Conservation (phyloP, 306 rosid species). For the Sophora flavescens region DNA sequence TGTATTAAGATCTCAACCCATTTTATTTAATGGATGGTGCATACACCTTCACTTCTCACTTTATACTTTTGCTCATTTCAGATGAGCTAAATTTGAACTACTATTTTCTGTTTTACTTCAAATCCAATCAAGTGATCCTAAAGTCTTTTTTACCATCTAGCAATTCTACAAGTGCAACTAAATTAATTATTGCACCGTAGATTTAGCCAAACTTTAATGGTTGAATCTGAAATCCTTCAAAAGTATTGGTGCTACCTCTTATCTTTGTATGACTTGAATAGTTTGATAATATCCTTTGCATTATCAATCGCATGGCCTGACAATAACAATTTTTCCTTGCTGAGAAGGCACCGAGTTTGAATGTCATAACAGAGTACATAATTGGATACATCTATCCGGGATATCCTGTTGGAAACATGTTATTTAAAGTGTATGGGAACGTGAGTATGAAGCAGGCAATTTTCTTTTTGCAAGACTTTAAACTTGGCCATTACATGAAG, state of each 20-base stretch:
- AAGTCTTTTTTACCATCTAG: background rate
- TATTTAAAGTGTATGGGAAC: slow-evolving; percentile 81
- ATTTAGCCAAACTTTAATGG: background rate
- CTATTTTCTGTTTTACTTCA: background rate
- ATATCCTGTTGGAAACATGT: slow-evolving; percentile 81
- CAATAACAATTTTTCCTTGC: background rate
- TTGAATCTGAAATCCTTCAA: slow-evolving; percentile 4
- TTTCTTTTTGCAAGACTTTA: slow-evolving; percentile 81
- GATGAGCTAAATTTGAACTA: too few relatives aligned
- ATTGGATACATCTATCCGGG: slow-evolving; percentile 87
- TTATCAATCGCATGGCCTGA: background rate
- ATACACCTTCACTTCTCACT: too few relatives aligned
- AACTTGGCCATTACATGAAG: slow-evolving; percentile 96
- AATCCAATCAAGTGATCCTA: background rate
- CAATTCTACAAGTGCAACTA: background rate
- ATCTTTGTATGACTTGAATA: background rate
- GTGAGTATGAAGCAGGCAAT: slow-evolving; percentile 80
- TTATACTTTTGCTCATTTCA: too few relatives aligned
- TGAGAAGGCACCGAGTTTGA: slow-evolving; percentile 67
- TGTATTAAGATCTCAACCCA: too few relatives aligned
- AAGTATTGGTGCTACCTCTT: background rate
- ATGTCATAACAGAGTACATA: slow-evolving; percentile 76
- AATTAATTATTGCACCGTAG: background rate
- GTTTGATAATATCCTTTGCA: background rate
- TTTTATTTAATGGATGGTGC: too few relatives aligned